Conservation (phyloP, 495 filamentous ascomycete genomes). For the Annulohypoxylon maeteangense region DNA sequence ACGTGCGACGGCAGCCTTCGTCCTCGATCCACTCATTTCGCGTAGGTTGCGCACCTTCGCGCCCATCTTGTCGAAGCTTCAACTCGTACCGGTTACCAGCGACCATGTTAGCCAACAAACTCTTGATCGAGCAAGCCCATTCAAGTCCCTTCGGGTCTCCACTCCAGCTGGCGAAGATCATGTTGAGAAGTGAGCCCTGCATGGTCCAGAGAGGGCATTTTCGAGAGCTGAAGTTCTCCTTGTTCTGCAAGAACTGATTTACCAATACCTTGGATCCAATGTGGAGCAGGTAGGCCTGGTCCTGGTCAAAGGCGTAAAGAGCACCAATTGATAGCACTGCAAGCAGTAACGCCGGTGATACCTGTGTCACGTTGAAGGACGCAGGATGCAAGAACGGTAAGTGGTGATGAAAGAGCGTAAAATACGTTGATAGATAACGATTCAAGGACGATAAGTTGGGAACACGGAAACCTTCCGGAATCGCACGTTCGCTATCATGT, state of each 20-base stretch:
- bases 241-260: slow-evolving; percentile 96
- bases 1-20: slow-evolving; percentile 94
- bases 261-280: slow-evolving; percentile 96
- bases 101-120: slow-evolving; percentile 97
- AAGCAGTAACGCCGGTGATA: slow-evolving; percentile 83
- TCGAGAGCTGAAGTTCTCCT: slow-evolving; percentile 98
- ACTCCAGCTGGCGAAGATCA: slow-evolving; percentile 99
- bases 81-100: slow-evolving; percentile 96
- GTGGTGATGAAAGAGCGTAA: slow-evolving; percentile 96
- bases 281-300: slow-evolving; percentile 95
- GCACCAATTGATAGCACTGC: slow-evolving; percentile 96
- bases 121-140: slow-evolving; percentile 99
- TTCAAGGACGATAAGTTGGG: slow-evolving; percentile 82
- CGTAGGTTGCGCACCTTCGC: slow-evolving; percentile 78
- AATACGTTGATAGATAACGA: slow-evolving; percentile 92
- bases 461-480: slow-evolving; percentile 88
- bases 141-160: slow-evolving; percentile 97
- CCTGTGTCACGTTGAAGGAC: slow-evolving; percentile 82
- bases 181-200: slow-evolving; percentile 95
- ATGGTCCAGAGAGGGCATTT: slow-evolving; percentile 98
- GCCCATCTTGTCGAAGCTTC: slow-evolving; percentile 88
- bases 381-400: slow-evolving; percentile 95
- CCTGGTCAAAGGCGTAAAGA: slow-evolving; percentile 95
- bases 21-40: slow-evolving; percentile 97
- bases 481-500: slow-evolving; percentile 80